Evolutionary conservation across 768 basidiomycete species (phyloP).

Genomic region (Tephrocybe rancida): DNA sequence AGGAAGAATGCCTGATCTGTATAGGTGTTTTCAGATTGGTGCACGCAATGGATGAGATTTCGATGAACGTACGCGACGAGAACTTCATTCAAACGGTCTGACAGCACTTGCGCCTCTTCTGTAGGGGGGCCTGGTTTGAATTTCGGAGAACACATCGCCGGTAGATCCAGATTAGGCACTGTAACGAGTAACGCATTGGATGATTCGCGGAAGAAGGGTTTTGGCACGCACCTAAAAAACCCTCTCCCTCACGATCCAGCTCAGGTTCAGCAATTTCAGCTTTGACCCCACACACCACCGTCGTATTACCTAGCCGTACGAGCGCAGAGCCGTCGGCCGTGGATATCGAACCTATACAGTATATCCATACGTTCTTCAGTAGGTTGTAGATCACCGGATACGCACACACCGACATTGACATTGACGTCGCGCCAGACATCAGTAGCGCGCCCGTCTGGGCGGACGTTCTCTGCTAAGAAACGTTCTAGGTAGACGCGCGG

Average conservation of each 20-base stretch:
- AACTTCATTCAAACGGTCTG: slow-evolving; percentile 78
- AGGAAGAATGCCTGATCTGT: slow-evolving; percentile 68
- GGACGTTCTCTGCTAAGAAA: slow-evolving; percentile 74
- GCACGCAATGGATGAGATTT: background rate
- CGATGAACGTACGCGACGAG: slow-evolving; percentile 62
- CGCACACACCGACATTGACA: slow-evolving; percentile 74
- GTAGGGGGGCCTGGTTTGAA: slow-evolving; percentile 96
- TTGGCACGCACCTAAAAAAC: slow-evolving; percentile 73
- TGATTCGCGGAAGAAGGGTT: background rate
- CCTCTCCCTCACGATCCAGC: slow-evolving; percentile 69
- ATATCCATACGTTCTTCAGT: slow-evolving; percentile 9
- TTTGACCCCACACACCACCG: slow-evolving; percentile 93
- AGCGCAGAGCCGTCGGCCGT: slow-evolving; percentile 94
- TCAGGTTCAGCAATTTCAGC: slow-evolving; percentile 94
- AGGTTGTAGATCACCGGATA: background rate
- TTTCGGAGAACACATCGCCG: slow-evolving; percentile 88
- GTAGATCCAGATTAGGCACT: slow-evolving; percentile 96
- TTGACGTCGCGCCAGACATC: slow-evolving; percentile 73
- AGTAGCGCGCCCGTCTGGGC: slow-evolving; percentile 83
- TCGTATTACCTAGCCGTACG: slow-evolving; percentile 90
- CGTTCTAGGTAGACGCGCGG: slow-evolving; percentile 86
- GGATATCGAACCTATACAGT: slow-evolving; percentile 79
- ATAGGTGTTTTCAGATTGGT: background rate
- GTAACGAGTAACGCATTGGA: background rate
- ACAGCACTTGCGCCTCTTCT: slow-evolving; percentile 92